Evolutionary conservation across 495 filamentous ascomycete species (phyloP).

Genomic region (Penicillium daleae): DNA sequence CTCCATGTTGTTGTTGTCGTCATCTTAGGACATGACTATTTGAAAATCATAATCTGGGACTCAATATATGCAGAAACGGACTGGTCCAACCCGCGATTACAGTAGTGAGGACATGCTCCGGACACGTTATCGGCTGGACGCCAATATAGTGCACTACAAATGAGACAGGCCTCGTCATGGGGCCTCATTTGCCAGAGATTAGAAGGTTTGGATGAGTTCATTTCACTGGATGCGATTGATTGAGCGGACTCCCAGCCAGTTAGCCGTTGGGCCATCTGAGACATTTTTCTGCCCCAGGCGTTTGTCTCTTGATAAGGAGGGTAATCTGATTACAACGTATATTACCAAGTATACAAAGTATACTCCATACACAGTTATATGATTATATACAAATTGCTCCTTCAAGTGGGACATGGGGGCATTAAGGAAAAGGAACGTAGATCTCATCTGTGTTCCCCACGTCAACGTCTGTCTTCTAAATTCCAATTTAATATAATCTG

Average conservation of each 20-base stretch:
- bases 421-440: no score
- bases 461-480: not conserved
- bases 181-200: conserved; percentile 10
- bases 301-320: not conserved
- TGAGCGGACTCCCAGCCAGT: not conserved
- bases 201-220: not conserved
- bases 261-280: conserved; percentile 9
- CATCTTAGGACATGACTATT: no score
- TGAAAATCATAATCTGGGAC: not conserved
- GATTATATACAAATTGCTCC: no score
- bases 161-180: conserved; percentile 5
- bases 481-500: not conserved
- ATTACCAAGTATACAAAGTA: no score
- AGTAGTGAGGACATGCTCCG: no score
- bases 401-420: no score
- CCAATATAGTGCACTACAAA: not conserved
- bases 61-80: not conserved
- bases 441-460: not conserved
- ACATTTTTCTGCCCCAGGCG: conserved; percentile 10
- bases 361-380: not conserved
- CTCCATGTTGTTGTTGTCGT: no score
- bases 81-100: not conserved
- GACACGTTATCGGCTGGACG: no score
- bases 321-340: not conserved
- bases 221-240: not conserved